phyloP scores from a whole-genome alignment of 345 rosid species.

The Eucalyptus guilfoylei region DNA sequence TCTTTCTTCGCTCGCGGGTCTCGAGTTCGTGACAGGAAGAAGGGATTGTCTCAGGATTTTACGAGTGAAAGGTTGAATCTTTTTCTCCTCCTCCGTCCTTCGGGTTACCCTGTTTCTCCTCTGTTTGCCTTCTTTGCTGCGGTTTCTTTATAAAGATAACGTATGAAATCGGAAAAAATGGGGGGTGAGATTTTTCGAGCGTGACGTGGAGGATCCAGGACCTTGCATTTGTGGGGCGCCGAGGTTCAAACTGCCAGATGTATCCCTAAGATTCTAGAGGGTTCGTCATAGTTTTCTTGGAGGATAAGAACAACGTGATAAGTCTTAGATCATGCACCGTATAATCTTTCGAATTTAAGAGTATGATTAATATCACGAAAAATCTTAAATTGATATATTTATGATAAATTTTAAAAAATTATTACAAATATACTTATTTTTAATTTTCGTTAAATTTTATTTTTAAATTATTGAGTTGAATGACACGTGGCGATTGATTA shows the following conservation, averaged over 20 bases:
- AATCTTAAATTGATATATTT: accelerated
- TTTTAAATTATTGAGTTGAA: accelerated
- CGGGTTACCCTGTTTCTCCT: neutral
- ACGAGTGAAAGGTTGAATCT: neutral
- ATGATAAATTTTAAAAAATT: no score
- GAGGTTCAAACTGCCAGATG: neutral
- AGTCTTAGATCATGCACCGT: neutral
- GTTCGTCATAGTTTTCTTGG: neutral
- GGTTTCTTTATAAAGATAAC: neutral
- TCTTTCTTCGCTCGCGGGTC: neutral
- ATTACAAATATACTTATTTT: no score
- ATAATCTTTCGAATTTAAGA: no score
- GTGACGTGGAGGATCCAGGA: constrained; percentile 24
- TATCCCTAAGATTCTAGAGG: neutral
- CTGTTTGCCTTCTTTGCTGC: neutral
- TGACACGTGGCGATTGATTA: accelerated
- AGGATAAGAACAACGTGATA: neutral
- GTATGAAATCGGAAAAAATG: neutral
- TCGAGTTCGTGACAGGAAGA: neutral
- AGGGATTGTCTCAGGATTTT: neutral
- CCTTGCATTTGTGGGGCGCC: neutral
- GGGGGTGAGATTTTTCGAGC: neutral
- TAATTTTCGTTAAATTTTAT: accelerated
- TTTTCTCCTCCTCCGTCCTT: accelerated
- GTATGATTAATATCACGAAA: accelerated